Base-by-base conservation (phyloP, 2,329 filamentous ascomycete species). In the Botryotinia globosa region DNA sequence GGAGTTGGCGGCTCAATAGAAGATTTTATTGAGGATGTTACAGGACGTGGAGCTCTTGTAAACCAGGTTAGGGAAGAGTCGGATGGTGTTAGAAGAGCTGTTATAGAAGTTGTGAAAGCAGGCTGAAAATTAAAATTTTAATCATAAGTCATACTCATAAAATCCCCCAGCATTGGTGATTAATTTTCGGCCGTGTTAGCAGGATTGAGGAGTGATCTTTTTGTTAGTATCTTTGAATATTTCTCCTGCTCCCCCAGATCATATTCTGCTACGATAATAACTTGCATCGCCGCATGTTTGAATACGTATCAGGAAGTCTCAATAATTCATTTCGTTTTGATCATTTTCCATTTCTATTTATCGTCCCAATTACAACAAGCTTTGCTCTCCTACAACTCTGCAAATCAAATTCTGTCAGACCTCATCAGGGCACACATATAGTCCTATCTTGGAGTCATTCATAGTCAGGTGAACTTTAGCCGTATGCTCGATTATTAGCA, bases 1-100 rank as follows among this genome's bases (percentile, higher is more conserved):
- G 93, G 93, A 4, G 93, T 96, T 8, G 93, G 93, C 0, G 93
- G 93, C 0, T 94, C 92, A 32, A 86, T 96, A 34, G 91, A 94
- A 80, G 92, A 92, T 76, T 93, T 96, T 77, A 83, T 90, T 65
- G 82, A 84, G 68, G 84, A 82, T 75, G 86, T 88, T 59, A 82
- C 82, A 71, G 82, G 80, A 0, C 84, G 84, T 54, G 88, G 88
- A 3, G 84, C 83, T 18, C 75, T 77, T 4, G 85, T 91, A 51
- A 81, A 84, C 58, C 83, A 84, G 66, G 76, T 91, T 48, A 83
- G 86, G 73, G 88, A 90, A 78, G 89, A 91, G 79, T 83, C 84
- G 0, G 86, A 88, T 64, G 89, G 89, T 1, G 89, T 91, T 14
- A 85, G 87, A 69, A 85, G 89, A 51, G 88, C 87, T 34, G 88